Base-by-base conservation (phyloP, 2,329 filamentous ascomycete genomes). In the Myrmaecium sp. region DNA sequence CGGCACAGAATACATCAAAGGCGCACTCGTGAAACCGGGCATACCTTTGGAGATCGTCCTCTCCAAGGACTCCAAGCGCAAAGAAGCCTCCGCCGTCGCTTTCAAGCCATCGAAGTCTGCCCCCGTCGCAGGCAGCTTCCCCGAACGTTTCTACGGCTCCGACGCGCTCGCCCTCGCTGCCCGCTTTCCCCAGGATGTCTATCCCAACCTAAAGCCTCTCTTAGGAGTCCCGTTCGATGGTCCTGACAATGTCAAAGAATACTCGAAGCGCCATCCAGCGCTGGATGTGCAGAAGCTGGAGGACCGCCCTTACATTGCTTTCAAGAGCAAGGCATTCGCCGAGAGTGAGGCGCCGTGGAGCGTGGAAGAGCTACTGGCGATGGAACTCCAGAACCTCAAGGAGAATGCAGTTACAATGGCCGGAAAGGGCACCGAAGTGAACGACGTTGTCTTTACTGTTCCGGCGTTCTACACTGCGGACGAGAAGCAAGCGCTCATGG, bases 1-100 rank as follows among this genome's bases (percentile, higher is more conserved):
- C 29, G 89, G 89, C 39, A 94, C 89, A 30, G 82, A 93, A 52
- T 94, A 92, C 58, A 79, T 98, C 59, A 98, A 95, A 61, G 86
- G 86, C 15, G 74, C 80, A 9, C 69, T 98, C 21, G 86, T 98
- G 34, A 95, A 95, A 58, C 89, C 89, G 2, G 89, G 89, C 33
- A 86, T 92, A 27, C 89, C 89, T 7, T 80, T 98, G 48, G 89
- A 98, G 40, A 95, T 98, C 38, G 86, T 98, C 51, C 68, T 94
- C 30, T 94, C 84, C 16, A 98, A 95, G 52, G 89, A 98, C 57
- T 94, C 89, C 16, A 80, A 92, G 53, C 77, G 89, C 46, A 98
- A 98, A 62, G 89, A 98, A 52, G 69, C 69, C 14, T 81, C 84
- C 2, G 84, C 83, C 21, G 73, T 98, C 39, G 78, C 82, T 22